Conservation (phyloP, 768 basidiomycete species). For the Termitomyces sp. region DNA sequence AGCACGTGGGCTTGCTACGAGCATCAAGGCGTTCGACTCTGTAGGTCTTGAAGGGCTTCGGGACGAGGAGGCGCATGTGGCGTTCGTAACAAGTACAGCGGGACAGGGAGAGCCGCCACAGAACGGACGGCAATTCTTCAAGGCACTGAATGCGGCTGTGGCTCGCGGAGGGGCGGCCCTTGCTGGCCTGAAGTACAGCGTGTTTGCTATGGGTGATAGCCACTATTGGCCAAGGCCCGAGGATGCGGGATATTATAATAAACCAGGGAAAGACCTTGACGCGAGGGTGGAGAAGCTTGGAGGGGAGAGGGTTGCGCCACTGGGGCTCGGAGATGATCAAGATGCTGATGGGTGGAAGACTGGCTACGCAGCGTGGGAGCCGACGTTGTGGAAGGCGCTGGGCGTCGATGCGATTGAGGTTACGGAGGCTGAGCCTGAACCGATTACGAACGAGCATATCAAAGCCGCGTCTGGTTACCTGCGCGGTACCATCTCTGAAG, state of each 20-base stretch:
- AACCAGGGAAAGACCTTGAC: slow-evolving; percentile 88
- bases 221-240: slow-evolving; percentile 99
- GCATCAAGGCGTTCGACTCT: slow-evolving; percentile 76
- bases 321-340: slow-evolving; percentile 95
- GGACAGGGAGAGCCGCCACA: slow-evolving; percentile 98
- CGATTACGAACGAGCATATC: slow-evolving; percentile 99
- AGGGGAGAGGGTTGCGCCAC: slow-evolving; percentile 61
- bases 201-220: slow-evolving; percentile 96
- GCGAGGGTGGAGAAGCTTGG: slow-evolving; percentile 73
- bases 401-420: slow-evolving; percentile 89
- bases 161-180: slow-evolving; percentile 55
- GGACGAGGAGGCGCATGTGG: slow-evolving; percentile 65
- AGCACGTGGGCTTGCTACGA: slow-evolving; percentile 74
- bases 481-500: slow-evolving; percentile 92
- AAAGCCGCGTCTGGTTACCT: slow-evolving; percentile 93
- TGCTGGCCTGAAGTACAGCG: slow-evolving; percentile 64
- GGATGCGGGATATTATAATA: slow-evolving; percentile 98
- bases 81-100: slow-evolving; percentile 86
- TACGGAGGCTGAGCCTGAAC: slow-evolving; percentile 88
- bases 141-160: slow-evolving; percentile 67
- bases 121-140: slow-evolving; percentile 89
- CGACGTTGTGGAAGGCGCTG: slow-evolving; percentile 86
- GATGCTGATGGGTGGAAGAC: slow-evolving; percentile 95
- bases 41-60: slow-evolving; percentile 68
- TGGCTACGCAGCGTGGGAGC: slow-evolving; percentile 96